These are phyloP conservation scores for Salix viminalis DNA, from an alignment of 345 rosid species.

Conservation along the genomic window DNA sequence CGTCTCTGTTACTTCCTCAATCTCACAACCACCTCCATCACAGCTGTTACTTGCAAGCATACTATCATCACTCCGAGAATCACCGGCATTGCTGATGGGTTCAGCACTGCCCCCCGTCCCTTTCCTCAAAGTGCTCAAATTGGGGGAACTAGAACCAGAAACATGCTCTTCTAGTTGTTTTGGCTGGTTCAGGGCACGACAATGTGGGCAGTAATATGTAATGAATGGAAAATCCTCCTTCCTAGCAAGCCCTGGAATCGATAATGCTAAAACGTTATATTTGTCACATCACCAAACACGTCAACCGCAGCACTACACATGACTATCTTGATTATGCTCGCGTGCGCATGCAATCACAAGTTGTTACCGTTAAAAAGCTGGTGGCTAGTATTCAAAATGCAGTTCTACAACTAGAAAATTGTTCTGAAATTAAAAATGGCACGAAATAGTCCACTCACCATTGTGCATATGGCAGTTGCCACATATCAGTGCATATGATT, in stretches of 20 bases:
- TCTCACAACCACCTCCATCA: slow-evolving; percentile 1
- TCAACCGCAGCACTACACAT: neutral
- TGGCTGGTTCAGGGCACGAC: slow-evolving; percentile 71
- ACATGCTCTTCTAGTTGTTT: slow-evolving; percentile 25
- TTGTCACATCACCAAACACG: neutral
- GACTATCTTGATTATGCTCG: neutral
- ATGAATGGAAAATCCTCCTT: slow-evolving; percentile 79
- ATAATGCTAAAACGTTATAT: neutral
- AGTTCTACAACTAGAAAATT: neutral
- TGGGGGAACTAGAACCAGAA: slow-evolving; percentile 29
- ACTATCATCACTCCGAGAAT: neutral
- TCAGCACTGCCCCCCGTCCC: slow-evolving; percentile 28
- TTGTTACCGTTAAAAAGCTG: neutral
- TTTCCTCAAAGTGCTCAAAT: slow-evolving; percentile 19
- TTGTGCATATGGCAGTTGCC: slow-evolving; percentile 94
- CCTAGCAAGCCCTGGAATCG: slow-evolving; percentile 63
- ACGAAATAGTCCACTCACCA: slow-evolving; percentile 40
- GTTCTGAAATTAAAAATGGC: neutral
- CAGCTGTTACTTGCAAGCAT: neutral
- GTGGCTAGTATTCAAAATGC: neutral
- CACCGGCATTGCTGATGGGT: slow-evolving; percentile 11
- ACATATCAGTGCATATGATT: slow-evolving; percentile 89
- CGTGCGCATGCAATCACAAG: neutral
- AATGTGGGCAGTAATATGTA: slow-evolving; percentile 90
- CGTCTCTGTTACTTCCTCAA: slow-evolving; percentile 13